Evolutionary conservation across 1,284 basidiomycete species (phyloP), one percentile per base, ranked within the genome.

Genomic region (Sutorius eximius): DNA sequence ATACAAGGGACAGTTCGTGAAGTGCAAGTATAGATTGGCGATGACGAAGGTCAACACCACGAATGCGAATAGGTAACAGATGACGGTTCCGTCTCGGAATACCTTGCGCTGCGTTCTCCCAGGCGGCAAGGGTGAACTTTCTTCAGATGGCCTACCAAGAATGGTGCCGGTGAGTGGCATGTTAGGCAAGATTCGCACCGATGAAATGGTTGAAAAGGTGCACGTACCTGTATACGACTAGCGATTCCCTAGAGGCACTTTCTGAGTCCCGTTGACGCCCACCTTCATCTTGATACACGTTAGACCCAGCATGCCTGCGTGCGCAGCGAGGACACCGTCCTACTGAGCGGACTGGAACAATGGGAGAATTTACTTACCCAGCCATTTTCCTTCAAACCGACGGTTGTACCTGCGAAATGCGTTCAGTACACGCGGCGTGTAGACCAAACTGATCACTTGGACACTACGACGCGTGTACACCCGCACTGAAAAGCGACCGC

Each of bases 1-100:
- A 18, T 57, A 57, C 38, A 60, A 27, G 0, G 64, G 62, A n/a
- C 59, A 64, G 22, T 38, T 29, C 7, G 2, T 9, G 12, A 61
- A 47, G 33, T 63, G 61, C 20, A 45, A 13, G 33, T 3, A 27
- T 10, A 62, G 15, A 33, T 27, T 52, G 45, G 2, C 27, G 13
- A 3, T 9, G 27, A 34, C 2, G 12, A 53, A 53, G 22, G 46
- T 12, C 2, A 32, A 2, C 1, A 4, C 24, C 0, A 20, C 1
- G 0, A 20, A 12, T 3, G 7, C 34, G 36, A 52, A 1, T 1
- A 51, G 3, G n/a, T 30, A 0, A 11, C 12, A 47, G 4, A 13
- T 0, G 29, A 50, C 24, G 16, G 18, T 4, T 12, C 16, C 12
- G 5, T 18, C 10, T 5, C 0, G 27, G 7, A 58, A 53, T 22